These are phyloP conservation scores for Epichloe sylvatica DNA, from an alignment of 2,329 filamentous ascomycete species.

Conservation along the genomic window DNA sequence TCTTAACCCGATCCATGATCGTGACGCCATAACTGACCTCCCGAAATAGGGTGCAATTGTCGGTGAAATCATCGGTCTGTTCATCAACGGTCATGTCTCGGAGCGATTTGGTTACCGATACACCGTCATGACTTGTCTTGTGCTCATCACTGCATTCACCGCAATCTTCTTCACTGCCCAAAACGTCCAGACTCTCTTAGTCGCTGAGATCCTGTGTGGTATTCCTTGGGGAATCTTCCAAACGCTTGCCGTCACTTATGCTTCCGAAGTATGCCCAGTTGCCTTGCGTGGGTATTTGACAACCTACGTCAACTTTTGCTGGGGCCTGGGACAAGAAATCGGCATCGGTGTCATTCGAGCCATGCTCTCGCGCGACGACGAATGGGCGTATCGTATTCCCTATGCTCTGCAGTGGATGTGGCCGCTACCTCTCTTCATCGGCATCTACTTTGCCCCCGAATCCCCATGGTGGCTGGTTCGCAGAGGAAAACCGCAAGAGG, in stretches of 20 bases:
- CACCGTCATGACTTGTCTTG: constrained; percentile 46
- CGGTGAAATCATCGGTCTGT: constrained; percentile 52
- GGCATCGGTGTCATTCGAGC: constrained; percentile 59
- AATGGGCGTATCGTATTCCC: constrained; percentile 58
- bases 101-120: constrained; percentile 56
- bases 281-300: constrained; percentile 58
- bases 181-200: constrained; percentile 43
- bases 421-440: constrained; percentile 52
- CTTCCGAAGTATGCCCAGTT: constrained; percentile 59
- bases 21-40: not conserved
- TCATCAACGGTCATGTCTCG: constrained; percentile 51
- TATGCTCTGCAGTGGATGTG: constrained; percentile 69
- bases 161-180: constrained; percentile 52
- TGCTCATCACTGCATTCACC: constrained; percentile 41
- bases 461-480: constrained; percentile 67
- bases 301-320: constrained; percentile 66
- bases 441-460: constrained; percentile 54
- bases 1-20: too few species aligned
- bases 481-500: constrained; percentile 47
- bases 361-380: constrained; percentile 47
- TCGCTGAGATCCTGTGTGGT: constrained; percentile 49
- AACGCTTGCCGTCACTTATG: constrained; percentile 48
- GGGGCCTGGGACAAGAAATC: constrained; percentile 62
- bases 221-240: constrained; percentile 50
- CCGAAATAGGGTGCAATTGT: constrained; percentile 11